phyloP scores from a whole-genome alignment of 371 early-diverging fungal species.

The Mortierella sp. region DNA sequence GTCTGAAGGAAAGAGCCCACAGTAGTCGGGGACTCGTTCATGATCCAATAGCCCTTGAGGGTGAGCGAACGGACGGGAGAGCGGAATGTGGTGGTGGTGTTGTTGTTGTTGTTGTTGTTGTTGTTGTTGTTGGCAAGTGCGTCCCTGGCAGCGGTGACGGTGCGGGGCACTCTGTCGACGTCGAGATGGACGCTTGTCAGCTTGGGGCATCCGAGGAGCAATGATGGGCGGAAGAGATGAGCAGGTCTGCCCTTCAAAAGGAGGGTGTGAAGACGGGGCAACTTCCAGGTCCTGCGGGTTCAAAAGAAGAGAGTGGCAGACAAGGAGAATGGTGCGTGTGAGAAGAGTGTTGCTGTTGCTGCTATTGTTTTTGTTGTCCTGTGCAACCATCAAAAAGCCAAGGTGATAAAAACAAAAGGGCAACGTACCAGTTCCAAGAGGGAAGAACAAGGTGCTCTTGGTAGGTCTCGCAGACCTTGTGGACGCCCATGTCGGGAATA shows the following conservation, averaged over 20 bases:
- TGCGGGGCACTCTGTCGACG: slow-evolving; percentile 9
- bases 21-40: neutral
- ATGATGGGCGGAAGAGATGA: slow-evolving; percentile 27
- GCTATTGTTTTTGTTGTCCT: too few relatives aligned
- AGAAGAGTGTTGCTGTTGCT: neutral
- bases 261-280: slow-evolving; percentile 23
- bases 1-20: slow-evolving; percentile 5
- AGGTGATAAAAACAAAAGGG: neutral
- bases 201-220: slow-evolving; percentile 20
- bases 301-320: neutral
- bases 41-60: slow-evolving; percentile 40
- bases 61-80: slow-evolving; percentile 13
- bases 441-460: neutral
- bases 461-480: neutral
- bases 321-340: neutral
- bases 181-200: slow-evolving; percentile 18
- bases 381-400: neutral
- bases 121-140: neutral
- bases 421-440: slow-evolving; percentile 36
- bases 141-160: slow-evolving; percentile 14
- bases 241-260: slow-evolving; percentile 23
- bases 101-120: too few relatives aligned
- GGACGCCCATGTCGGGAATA: slow-evolving; percentile 16
- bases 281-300: slow-evolving; percentile 24
- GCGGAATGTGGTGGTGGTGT: neutral